Base-by-base conservation (phyloP, 1,284 basidiomycete genomes). In the Irpex lacteus region DNA sequence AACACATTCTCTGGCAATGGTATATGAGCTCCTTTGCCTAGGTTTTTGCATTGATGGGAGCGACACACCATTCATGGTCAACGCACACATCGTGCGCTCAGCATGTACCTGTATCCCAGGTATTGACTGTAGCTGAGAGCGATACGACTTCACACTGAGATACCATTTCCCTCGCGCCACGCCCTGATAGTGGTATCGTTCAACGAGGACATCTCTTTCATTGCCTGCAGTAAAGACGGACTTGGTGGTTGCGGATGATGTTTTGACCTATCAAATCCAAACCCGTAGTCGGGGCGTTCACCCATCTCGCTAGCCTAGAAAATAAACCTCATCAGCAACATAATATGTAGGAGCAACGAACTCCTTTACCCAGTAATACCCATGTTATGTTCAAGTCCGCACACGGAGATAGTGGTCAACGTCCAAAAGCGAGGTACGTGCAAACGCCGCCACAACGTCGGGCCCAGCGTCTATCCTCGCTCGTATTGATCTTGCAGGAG, bases 1-100 rank as follows among this genome's bases (percentile, higher is more conserved):
- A 91, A 93, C 32, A 89, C 88, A 68, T 89, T 87, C 49, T 91
- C 74, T 75, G 63, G n/a, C n/a, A n/a, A n/a, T n/a, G n/a, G n/a
- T n/a, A n/a, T n/a, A n/a, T n/a, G n/a, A n/a, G n/a, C 13, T 47
- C 15, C 11, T 47, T 11, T n/a, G n/a, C 40, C 40, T 47, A 5
- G 5, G 6, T 13, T 13, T 13, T 47, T 11, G 11, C 11, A 13
- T 15, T 5, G 40, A 47, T 15, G 18, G 21, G 26, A 18, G 50
- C 4, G 26, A 60, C 69, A 3, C 54, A 72, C 74, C 86, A 65
- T 86, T 84, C 87, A 92, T 89, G 4, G 89, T 89, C 21, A 92
- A 78, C 32, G 88, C 79, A 69, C 82, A 88, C 85, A 92, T 90
- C 1, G 82, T 82, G 36, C 90, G 82, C 70, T 91, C 90, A 8